Percentiles rank a stretch among this genome's conserved stretches.
Evolutionary conservation across 805 yeast genomes (phyloP).

Genomic region (Kodamaea kaohsiungensis): DNA sequence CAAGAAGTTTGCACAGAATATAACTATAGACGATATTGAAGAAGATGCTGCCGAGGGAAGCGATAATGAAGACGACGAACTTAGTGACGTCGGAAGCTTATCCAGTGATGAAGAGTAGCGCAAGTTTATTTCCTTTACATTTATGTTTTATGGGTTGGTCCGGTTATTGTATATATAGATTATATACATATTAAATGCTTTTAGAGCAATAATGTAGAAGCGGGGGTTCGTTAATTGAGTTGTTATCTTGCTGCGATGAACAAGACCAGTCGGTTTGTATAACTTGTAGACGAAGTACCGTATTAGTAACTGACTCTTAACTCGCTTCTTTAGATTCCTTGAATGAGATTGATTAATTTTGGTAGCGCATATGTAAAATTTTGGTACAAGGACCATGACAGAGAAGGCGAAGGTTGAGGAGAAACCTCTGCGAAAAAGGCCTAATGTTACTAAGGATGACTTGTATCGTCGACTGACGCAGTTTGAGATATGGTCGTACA

Average conservation of each 20-base stretch:
- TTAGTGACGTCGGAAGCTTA: constrained; percentile 51
- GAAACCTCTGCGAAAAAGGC: constrained; percentile 2
- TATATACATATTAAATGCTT: background rate
- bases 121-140: background rate
- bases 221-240: background rate
- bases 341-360: background rate
- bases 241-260: too few species aligned
- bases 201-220: background rate
- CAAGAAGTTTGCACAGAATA: constrained; percentile 53
- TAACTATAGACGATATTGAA: constrained; percentile 42
- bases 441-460: constrained; percentile 71
- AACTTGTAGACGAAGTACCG: too few species aligned
- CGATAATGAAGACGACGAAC: constrained; percentile 27
- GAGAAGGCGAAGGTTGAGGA: background rate
- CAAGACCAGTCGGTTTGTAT: too few species aligned
- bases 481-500: constrained; percentile 83
- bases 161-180: background rate
- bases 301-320: too few species aligned
- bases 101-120: constrained; percentile 45
- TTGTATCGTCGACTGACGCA: constrained; percentile 86
- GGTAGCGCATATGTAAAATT: background rate
- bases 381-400: constrained; percentile 1
- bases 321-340: too few species aligned
- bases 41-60: constrained; percentile 31
- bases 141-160: background rate